Base-by-base conservation (phyloP, 2,329 filamentous ascomycete genomes). In the Calonectria naviculata region DNA sequence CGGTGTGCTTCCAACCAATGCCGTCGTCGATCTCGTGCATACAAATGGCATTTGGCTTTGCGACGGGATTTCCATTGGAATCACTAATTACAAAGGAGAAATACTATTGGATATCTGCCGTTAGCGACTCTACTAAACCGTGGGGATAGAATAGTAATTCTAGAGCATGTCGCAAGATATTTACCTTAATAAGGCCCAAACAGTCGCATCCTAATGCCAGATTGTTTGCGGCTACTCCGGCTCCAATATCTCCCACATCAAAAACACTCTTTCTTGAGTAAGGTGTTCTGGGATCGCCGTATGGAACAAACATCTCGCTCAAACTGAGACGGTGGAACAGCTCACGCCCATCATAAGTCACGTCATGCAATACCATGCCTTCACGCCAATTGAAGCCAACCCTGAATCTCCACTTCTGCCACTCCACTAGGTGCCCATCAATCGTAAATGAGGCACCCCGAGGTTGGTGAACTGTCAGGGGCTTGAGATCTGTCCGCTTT, bases 1-100 rank as follows among this genome's bases (percentile, higher is more conserved):
- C 93, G 7, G 91, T 88, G 81, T 94, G 92, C 80, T 94, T 94
- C 91, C 91, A 93, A n/a, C 89, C 87, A 54, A 94, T 92, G 2
- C 92, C 93, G 65, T 90, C 88, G 75, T 94, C 92, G 77, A 93
- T 88, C 80, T 94, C 92, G 77, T 94, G 92, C 5, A 93, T 83
- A 70, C 92, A 94, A 36, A 93, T 84, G 1, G 90, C 91, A 60
- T 92, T 91, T 42, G 88, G 87, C 26, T 87, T 85, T 0, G 84
- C 80, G 2, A 83, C 83, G 0, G 89, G 85, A 1, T 87, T 85
- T 0, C 92, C 92, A 34, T 89, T 84, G 0, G 87, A 81, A 0
- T 86, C 85, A 0, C 88, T 85, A 19, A 90, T 83, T 9, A 90
- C 82, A 0, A 86, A 87, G 73, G 93, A 90, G 71, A 94, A 89